Conservation (phyloP, 2,329 filamentous ascomycete genomes). For the Xylariaceae sp. region DNA sequence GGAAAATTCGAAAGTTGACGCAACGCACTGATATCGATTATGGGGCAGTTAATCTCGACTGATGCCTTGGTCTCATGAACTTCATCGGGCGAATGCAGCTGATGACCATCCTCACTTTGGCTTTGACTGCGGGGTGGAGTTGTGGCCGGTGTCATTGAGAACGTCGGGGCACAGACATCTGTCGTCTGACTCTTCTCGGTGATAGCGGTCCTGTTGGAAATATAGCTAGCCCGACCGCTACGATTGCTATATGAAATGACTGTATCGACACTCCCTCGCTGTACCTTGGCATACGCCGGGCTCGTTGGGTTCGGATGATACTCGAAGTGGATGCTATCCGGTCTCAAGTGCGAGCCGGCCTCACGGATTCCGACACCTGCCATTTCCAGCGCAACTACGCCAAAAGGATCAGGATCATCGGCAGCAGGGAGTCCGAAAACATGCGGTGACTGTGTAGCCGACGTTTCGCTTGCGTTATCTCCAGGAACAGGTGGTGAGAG, state of each 20-base stretch:
- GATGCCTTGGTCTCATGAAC: constrained; percentile 37
- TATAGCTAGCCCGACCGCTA: constrained; percentile 69
- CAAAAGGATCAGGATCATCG: constrained; percentile 87
- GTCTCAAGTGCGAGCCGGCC: constrained; percentile 71
- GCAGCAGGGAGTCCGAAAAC: constrained; percentile 72
- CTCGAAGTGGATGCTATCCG: constrained; percentile 75
- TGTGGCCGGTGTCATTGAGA: constrained; percentile 47
- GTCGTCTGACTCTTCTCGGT: constrained; percentile 64
- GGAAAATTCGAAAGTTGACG: constrained; percentile 41
- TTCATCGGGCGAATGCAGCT: constrained; percentile 38
- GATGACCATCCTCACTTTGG: constrained; percentile 49
- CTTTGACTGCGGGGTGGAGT: constrained; percentile 41
- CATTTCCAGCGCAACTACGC: constrained; percentile 83
- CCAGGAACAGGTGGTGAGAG: constrained; percentile 66
- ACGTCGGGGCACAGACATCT: constrained; percentile 61
- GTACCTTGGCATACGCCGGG: constrained; percentile 55
- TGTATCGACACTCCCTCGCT: constrained; percentile 67
- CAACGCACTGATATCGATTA: constrained; percentile 50
- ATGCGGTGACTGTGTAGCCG: constrained; percentile 37
- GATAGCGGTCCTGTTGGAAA: constrained; percentile 57
- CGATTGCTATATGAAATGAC: constrained; percentile 55
- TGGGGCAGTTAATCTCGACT: constrained; percentile 55
- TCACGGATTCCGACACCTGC: constrained; percentile 86
- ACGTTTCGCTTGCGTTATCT: constrained; percentile 57
- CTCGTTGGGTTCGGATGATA: constrained; percentile 73